Base-by-base conservation (phyloP, 805 yeast species). In the Lachancea sp. region DNA sequence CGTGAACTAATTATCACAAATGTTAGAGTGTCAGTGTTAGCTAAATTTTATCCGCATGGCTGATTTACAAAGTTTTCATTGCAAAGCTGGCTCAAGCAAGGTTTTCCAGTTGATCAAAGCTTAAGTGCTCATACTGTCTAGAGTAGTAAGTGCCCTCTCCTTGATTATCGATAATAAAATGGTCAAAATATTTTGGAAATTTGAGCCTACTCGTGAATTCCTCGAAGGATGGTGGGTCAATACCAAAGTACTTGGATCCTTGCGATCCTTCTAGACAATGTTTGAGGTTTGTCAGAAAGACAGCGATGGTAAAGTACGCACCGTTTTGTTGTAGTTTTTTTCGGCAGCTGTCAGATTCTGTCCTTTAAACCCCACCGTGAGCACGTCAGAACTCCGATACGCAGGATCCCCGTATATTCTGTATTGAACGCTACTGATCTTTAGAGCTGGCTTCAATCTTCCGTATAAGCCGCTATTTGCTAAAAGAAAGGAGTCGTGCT, bases 251-350 rank as follows among this genome's bases (percentile, higher is more conserved):
- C 27, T 31, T 11, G 2, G 43, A 32, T 18, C 9, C 43, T 20
- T 30, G 43, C 19, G 22, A 20, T 25, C 18, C 32, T 20, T 32
- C 37, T 13, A 19, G 19, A n/a, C 37, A 40, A 16, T 40, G 37
- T n/a, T 40, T 12, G 32, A 40, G 20, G 29, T 40, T 40, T 6
- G 43, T 40, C 30, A 40, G 17, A 20, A 40, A 40, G 6, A 40
- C 43, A 2, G 43, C 43, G 12, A 40, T 40, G 5, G 43, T 29
- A 18, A n/a, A 20, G 36, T 32, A 32, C 17, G 36, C 43, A 40
- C 43, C 29, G 20, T 32, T 18, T 13, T 40, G 18, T 20, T 40
- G 30, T 22, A 7, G 10, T 27, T 20, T 32, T 32, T 40, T 40
- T 40, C 36, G 9, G 26, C 34, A 9, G 33, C 13, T 13, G 41